Evolutionary conservation across 768 basidiomycete species (phyloP).

Genomic region (Boletus rubescentipes): DNA sequence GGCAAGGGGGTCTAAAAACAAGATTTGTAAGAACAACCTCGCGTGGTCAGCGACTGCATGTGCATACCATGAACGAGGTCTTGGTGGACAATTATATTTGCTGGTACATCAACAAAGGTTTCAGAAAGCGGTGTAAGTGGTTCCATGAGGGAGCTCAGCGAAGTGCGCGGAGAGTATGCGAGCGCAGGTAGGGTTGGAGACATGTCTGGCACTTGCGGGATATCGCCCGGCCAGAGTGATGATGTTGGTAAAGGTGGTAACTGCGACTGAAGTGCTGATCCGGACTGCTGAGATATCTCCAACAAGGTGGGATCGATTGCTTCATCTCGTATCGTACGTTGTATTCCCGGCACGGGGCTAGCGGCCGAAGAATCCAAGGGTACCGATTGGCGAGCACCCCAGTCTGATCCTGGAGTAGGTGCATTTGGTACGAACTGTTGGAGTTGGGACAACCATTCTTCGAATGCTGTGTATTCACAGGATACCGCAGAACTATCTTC

Average conservation of each 20-base stretch:
- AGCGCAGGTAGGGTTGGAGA: slow-evolving; percentile 21
- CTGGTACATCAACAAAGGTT: slow-evolving; percentile 8
- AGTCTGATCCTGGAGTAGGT: slow-evolving; percentile 12
- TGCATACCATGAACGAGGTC: slow-evolving; percentile 12
- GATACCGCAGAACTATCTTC: slow-evolving; percentile 9
- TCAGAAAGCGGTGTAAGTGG: slow-evolving; percentile 27
- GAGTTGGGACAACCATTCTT: slow-evolving; percentile 54
- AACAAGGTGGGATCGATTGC: slow-evolving; percentile 35
- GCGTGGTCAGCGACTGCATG: background rate
- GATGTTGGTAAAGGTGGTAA: background rate
- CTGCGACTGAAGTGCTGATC: background rate
- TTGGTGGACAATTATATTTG: background rate
- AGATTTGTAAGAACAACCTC: slow-evolving; percentile 3
- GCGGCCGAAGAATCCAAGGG: slow-evolving; percentile 2
- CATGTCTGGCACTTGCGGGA: slow-evolving; percentile 2
- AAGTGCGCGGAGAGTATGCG: slow-evolving; percentile 30
- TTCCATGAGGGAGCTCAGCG: slow-evolving; percentile 31
- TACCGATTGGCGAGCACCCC: background rate
- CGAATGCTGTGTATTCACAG: slow-evolving; percentile 42
- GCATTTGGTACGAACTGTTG: slow-evolving; percentile 39
- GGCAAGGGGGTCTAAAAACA: slow-evolving; percentile 2
- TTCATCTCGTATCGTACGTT: slow-evolving; percentile 16
- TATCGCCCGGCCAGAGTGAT: background rate
- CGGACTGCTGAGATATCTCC: slow-evolving; percentile 24
- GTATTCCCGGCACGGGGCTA: background rate